phyloP scores from a whole-genome alignment of 805 yeast genomes.

The Ascoidea tarda region DNA sequence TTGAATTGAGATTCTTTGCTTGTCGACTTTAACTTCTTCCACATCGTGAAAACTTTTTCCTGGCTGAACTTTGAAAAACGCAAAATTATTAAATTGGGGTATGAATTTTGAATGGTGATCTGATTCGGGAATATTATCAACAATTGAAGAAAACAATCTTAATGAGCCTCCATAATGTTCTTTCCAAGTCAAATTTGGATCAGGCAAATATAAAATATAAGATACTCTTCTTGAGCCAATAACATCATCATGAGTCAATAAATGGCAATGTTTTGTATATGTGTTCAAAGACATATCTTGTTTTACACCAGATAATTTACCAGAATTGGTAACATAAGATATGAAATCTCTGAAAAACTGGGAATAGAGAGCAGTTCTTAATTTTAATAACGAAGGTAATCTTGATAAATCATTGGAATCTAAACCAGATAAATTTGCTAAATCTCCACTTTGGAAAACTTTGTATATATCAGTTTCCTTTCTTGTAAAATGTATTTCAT shows the following conservation, averaged over 20 bases:
- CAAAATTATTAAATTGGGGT: slow-evolving; percentile 93
- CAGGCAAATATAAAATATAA: slow-evolving; percentile 84
- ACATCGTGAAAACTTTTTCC: slow-evolving; percentile 97
- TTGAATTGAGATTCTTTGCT: slow-evolving; percentile 82
- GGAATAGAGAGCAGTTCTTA: slow-evolving; percentile 81
- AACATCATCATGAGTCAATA: slow-evolving; percentile 93
- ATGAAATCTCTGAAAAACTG: slow-evolving; percentile 70
- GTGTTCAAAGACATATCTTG: slow-evolving; percentile 90
- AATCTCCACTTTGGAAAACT: slow-evolving; percentile 79
- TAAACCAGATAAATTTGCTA: slow-evolving; percentile 83
- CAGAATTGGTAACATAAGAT: slow-evolving; percentile 70
- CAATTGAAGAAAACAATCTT: slow-evolving; percentile 72
- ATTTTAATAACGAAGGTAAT: slow-evolving; percentile 60
- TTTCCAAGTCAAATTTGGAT: slow-evolving; percentile 83
- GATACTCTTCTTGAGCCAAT: slow-evolving; percentile 91
- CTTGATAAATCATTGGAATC: slow-evolving; percentile 59
- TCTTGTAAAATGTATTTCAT: slow-evolving; percentile 77
- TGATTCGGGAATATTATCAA: slow-evolving; percentile 79
- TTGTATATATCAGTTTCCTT: slow-evolving; percentile 97
- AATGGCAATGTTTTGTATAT: slow-evolving; percentile 85
- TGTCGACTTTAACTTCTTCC: slow-evolving; percentile 88
- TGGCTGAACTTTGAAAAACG: slow-evolving; percentile 91
- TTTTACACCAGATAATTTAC: slow-evolving; percentile 77
- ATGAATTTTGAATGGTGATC: slow-evolving; percentile 59
- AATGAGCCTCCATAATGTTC: slow-evolving; percentile 89